Base-by-base conservation (phyloP, 495 filamentous ascomycete species). In the Jackrogersella minutella region DNA sequence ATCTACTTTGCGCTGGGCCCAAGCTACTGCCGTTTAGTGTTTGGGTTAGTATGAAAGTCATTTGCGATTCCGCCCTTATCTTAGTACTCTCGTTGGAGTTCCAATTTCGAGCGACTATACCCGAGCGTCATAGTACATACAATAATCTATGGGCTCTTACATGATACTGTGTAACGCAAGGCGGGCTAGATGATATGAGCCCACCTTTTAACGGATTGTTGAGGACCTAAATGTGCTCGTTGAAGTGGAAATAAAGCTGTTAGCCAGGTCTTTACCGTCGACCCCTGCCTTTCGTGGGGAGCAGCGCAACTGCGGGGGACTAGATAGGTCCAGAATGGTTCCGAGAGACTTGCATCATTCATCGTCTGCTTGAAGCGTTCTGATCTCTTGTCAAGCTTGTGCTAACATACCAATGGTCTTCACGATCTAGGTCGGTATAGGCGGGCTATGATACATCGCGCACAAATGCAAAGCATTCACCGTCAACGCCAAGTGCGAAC, bases 141-240 rank as follows among this genome's bases (percentile, higher is more conserved):
- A 41, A 49, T 33, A 60, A 55, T 60, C 10, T 66, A 55, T 59
- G 47, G 5, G 37, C 10, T 33, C n/a, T 33, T 43, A 22, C 44
- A 49, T 57, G 41, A 43, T n/a, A n/a, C n/a, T n/a, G n/a, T n/a
- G n/a, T 26, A 57, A 37, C 30, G 24, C 22, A 31, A 37, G 28
- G 49, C 57, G 17, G 21, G 17, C 56, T 60, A 55, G 31, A 66
- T 33, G 37, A 55, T 62, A 30, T 44, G 59, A 47, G 50, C 24
- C 44, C 21, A 37, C 9, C 26, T 51, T 49, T 57, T 33, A 47
- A 22, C 24, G 43, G 26, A 47, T n/a, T n/a, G n/a, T n/a, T n/a
- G n/a, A 40, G 40, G 58, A 56, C 36, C 9, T 39, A 24, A 33
- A 41, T 28, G 43, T 36, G 36, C 49, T 49, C 30, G 10, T 17